Evolutionary conservation across 2,329 filamentous ascomycete genomes (phyloP), one percentile per base, ranked within the genome.

Genomic region (Huntiella savannae): DNA sequence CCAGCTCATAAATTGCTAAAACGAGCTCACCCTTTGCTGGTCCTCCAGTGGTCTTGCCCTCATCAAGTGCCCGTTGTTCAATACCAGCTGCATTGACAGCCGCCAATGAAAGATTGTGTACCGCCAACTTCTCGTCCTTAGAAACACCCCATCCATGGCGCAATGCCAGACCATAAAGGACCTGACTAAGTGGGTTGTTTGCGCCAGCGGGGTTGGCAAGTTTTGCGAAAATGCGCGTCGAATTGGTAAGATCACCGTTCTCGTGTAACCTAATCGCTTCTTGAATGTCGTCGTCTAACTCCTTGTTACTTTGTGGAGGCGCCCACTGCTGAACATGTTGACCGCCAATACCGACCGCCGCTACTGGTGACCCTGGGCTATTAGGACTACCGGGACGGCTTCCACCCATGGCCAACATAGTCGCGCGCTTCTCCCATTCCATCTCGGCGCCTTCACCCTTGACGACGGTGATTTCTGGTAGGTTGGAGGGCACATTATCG

Each of bases 201-300:
- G 79, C 75, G 17, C 84, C 86, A 46, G 77, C 69, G 0, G 83
- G 83, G 59, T 94, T 79, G 45, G 91, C 91, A 54, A 98, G 68
- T 50, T 70, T 68, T 22, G 77, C 82, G 63, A 98, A 98, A 62
- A 96, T 75, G 45, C 68, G 66, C n/a, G 91, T 95, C 45, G 86
- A 91, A 56, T 69, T 64, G 55, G 77, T 74, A 48, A 94, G 70
- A 50, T 91, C 72, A 48, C 88, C 88, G 40, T 68, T 70, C 62
- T 98, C 91, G 59, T 98, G 91, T 52, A 96, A 68, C 51, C 81
- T 73, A 58, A 98, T 98, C n/a, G 91, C 91, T 63, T 92, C 79
- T 62, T 95, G 88, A 49, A 98, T 94, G 60, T 83, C 78, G 49
- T 72, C 69, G 58, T 79, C 75, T 46, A 71, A 70, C 49, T 63